A percentile compares a stretch with the other conserved stretches of the same genome.
phyloP scores from a whole-genome alignment of 2,329 filamentous ascomycete species.

The Fusarium torulosum region DNA sequence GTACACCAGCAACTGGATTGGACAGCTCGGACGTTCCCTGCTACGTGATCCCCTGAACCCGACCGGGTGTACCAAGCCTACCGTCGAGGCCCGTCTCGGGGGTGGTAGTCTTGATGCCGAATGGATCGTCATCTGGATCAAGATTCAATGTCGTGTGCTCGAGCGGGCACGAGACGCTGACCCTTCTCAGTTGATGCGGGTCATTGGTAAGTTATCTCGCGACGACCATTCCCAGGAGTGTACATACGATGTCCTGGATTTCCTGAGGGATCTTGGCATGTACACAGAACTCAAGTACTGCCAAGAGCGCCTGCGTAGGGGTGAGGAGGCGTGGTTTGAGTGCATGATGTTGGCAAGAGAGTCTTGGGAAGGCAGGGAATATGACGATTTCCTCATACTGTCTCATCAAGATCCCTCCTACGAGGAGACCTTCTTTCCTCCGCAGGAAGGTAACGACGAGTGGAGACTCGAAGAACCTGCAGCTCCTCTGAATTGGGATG shows the following conservation, averaged over 20 bases:
- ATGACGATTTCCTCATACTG: neutral
- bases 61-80: conserved; percentile 9
- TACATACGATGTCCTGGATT: conserved; percentile 54
- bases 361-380: too few species aligned
- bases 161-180: conserved; percentile 47
- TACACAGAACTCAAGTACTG: conserved; percentile 48
- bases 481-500: neutral
- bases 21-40: conserved; percentile 25
- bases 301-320: conserved; percentile 42
- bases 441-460: neutral
- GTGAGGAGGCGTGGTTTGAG: conserved; percentile 46
- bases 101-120: conserved; percentile 51
- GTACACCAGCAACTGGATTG: conserved; percentile 39
- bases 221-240: conserved; percentile 13
- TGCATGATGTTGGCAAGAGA: conserved; percentile 29
- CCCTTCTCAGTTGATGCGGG: conserved; percentile 49
- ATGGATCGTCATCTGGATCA: conserved; percentile 53
- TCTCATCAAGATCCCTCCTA: too few species aligned
- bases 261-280: conserved; percentile 53
- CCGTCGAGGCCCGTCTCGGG: conserved; percentile 56
- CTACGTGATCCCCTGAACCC: neutral
- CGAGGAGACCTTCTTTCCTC: neutral
- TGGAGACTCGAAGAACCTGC: too few species aligned
- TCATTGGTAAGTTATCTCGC: conserved; percentile 44
- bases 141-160: conserved; percentile 51